Conservation (phyloP, 1,284 basidiomycete genomes). For the Takashimella koratensis region DNA sequence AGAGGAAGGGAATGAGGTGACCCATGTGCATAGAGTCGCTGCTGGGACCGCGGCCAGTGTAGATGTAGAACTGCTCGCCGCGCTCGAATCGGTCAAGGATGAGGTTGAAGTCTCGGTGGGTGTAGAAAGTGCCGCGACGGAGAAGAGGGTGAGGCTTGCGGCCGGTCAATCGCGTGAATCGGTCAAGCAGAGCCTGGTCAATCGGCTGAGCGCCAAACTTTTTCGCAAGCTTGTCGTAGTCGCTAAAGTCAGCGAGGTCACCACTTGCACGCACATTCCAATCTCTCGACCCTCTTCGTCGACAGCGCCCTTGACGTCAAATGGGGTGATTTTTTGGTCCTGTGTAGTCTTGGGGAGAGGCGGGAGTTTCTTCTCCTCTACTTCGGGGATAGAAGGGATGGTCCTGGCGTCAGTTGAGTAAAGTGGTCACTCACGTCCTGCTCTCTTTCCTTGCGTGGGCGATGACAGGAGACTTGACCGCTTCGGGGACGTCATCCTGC, state of each 20-base stretch:
- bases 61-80: slow-evolving; percentile 95
- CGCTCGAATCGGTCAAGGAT: slow-evolving; percentile 96
- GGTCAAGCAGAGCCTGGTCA: slow-evolving; percentile 70
- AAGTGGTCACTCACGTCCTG: slow-evolving; percentile 29
- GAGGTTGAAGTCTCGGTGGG: slow-evolving; percentile 90
- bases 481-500: slow-evolving; percentile 47
- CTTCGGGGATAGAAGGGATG: slow-evolving; percentile 3
- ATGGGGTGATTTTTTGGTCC: slow-evolving; percentile 91
- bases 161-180: slow-evolving; percentile 90
- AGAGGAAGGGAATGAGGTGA: slow-evolving; percentile 95
- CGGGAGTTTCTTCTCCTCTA: neutral
- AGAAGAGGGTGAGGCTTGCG: slow-evolving; percentile 86
- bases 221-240: slow-evolving; percentile 92
- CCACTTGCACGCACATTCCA: slow-evolving; percentile 56
- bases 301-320: slow-evolving; percentile 94
- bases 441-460: slow-evolving; percentile 38
- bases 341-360: slow-evolving; percentile 16
- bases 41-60: slow-evolving; percentile 95
- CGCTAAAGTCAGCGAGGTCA: slow-evolving; percentile 48
- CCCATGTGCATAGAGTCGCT: slow-evolving; percentile 98
- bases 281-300: slow-evolving; percentile 82
- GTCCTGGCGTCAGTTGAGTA: too few relatives aligned
- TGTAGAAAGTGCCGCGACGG: slow-evolving; percentile 93
- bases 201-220: slow-evolving; percentile 90
- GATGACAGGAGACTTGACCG: slow-evolving; percentile 43